Base-by-base conservation (phyloP, 352 stramenopile genomes). In the Pythium dissotocum region DNA sequence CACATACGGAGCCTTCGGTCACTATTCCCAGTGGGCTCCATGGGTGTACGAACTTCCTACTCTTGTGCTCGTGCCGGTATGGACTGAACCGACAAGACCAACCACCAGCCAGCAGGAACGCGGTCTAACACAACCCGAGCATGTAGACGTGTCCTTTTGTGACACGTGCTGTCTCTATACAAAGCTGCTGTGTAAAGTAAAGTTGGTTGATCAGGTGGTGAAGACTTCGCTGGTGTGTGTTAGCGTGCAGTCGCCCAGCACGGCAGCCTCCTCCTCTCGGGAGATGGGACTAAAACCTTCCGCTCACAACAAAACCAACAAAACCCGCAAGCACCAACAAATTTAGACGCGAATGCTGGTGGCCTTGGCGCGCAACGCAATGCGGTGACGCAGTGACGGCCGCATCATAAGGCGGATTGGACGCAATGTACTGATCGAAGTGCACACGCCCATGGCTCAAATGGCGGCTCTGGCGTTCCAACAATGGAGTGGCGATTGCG, bases 241-340 rank as follows among this genome's bases (percentile, higher is more conserved):
- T 46, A 46, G 42, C 18, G 42, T 51, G 42, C 42, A 51, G 42
- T 51, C 42, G 42, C 42, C 18, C 38, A 46, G 12, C 33, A 38
- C 33, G 6, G 38, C 38, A 12, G 24, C 14, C 42, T 51, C 14
- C 21, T 24, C 21, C 21, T 24, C 42, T 24, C 14, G 42, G 42
- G 55, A 61, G 55, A 61, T 61, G 55, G 55, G 55, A 46, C 55
- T 61, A 32, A 51, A 32, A 51, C 18, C 13, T 51, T 51, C 38
- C n/a, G 8, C 28, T 24, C 49, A 54, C 18, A 24, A 56, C 24
- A 36, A 33, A 6, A 8, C 8, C 49, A 56, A 36, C 24, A 56
- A 33, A 36, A 8, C 49, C 49, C 21, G 26, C 49, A 6, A 56
- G 6, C 21, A 36, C 42, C 42, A 51, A 51, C 42, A 51, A 26